Evolutionary conservation across 2,329 filamentous ascomycete species (phyloP).

Genomic region (Ophioceras dolichostomum): DNA sequence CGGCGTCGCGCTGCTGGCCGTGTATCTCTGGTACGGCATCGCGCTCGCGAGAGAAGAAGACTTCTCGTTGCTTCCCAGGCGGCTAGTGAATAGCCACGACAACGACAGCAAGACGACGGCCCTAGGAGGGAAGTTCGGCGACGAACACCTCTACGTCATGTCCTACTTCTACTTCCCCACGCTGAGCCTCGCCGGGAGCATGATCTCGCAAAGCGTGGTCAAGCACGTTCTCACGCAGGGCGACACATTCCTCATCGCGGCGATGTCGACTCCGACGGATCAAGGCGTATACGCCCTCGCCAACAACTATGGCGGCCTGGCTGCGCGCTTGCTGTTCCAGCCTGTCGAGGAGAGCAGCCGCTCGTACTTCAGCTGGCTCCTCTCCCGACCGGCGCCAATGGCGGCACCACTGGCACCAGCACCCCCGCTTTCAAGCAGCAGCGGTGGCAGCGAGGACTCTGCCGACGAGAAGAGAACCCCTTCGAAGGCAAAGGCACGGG

Average conservation of each 20-base stretch:
- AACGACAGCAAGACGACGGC: conserved; percentile 1
- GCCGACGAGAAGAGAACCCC: too few relatives aligned
- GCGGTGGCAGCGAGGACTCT: too few relatives aligned
- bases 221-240: conserved; percentile 94
- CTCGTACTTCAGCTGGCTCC: conserved; percentile 74
- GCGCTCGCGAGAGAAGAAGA: conserved; percentile 39
- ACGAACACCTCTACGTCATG: conserved; percentile 39
- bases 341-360: conserved; percentile 91
- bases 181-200: conserved; percentile 61
- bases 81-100: conserved; percentile 14
- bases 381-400: conserved; percentile 27
- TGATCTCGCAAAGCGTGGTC: conserved; percentile 78
- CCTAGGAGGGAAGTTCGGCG: not conserved
- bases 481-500: not conserved
- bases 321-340: conserved; percentile 84
- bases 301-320: conserved; percentile 84
- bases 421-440: conserved; percentile 8
- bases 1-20: conserved; percentile 50
- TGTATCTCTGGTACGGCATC: conserved; percentile 56
- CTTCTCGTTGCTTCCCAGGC: conserved; percentile 56
- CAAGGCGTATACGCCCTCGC: conserved; percentile 90
- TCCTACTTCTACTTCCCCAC: conserved; percentile 58
- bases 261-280: conserved; percentile 62
- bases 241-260: conserved; percentile 76
- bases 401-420: too few relatives aligned